phyloP scores from a whole-genome alignment of 2,329 filamentous ascomycete species.

The Seiridium cupressi region DNA sequence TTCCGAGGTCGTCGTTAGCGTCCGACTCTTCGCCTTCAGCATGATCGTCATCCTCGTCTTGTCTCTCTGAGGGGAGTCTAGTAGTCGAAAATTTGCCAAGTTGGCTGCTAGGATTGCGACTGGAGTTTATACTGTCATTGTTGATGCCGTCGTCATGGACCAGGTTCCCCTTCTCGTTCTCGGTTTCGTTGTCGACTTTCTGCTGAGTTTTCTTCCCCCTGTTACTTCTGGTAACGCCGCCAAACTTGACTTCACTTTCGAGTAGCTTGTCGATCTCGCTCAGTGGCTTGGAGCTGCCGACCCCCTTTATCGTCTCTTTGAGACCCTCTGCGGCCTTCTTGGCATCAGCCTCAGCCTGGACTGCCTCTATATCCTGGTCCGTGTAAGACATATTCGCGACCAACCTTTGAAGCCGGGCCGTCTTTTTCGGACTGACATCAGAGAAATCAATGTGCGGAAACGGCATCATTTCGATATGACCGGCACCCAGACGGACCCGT shows the following conservation, averaged over 20 bases:
- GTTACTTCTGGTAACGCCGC: neutral
- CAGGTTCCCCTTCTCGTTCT: too few species aligned
- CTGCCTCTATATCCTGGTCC: neutral
- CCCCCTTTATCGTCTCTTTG: neutral
- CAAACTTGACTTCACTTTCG: neutral
- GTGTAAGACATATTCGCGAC: neutral
- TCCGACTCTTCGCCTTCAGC: neutral
- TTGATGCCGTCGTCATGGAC: too few species aligned
- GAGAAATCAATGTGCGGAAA: constrained; percentile 22
- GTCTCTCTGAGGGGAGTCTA: neutral
- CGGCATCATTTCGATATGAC: constrained; percentile 21
- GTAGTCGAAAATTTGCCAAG: neutral
- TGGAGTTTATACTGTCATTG: neutral
- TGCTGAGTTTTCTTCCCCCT: too few species aligned
- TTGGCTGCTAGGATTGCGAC: neutral
- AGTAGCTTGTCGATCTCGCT: neutral
- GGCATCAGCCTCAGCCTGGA: neutral
- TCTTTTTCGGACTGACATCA: neutral
- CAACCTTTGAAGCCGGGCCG: neutral
- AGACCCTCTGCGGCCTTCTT: neutral
- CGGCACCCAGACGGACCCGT: constrained; percentile 19
- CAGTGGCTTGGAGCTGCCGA: neutral
- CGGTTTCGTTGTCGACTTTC: too few species aligned
- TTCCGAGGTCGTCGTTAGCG: neutral
- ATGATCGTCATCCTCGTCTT: neutral